These are phyloP conservation scores for Exophiala sp. DNA, from an alignment of 2,329 filamentous ascomycete species.

Conservation along the genomic window DNA sequence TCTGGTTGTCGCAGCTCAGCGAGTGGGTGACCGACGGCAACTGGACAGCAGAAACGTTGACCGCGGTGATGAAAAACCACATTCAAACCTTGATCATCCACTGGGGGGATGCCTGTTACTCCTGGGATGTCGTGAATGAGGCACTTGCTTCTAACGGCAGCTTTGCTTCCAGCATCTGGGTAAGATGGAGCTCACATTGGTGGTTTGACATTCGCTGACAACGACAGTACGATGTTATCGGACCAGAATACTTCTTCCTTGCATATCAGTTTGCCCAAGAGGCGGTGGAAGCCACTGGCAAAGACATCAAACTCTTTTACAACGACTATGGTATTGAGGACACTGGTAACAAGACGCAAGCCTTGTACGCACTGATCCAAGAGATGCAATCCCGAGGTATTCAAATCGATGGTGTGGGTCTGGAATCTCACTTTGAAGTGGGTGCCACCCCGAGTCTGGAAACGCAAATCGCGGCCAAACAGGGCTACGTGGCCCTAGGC, in stretches of 20 bases:
- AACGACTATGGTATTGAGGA: constrained; percentile 46
- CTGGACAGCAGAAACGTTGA: constrained; percentile 60
- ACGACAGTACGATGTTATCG: constrained; percentile 37
- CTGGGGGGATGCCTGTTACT: constrained; percentile 37
- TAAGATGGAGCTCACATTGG: not conserved
- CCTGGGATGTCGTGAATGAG: constrained; percentile 42
- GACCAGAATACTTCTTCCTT: constrained; percentile 45
- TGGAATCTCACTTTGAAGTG: constrained; percentile 48
- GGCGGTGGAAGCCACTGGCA: constrained; percentile 34
- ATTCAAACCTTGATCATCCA: constrained; percentile 37
- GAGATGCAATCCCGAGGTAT: constrained; percentile 38
- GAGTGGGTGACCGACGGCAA: constrained; percentile 49
- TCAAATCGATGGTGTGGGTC: constrained; percentile 48
- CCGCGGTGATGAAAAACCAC: constrained; percentile 50
- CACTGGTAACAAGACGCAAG: constrained; percentile 35
- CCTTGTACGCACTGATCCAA: constrained; percentile 37
- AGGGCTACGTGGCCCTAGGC: constrained; percentile 36
- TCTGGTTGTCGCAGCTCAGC: constrained; percentile 49
- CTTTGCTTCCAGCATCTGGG: constrained; percentile 41
- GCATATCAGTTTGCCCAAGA: constrained; percentile 42
- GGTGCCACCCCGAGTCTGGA: constrained; percentile 40
- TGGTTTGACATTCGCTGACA: not conserved
- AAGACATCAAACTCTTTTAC: constrained; percentile 42
- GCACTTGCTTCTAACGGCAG: constrained; percentile 40
- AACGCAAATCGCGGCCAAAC: constrained; percentile 39